These are phyloP conservation scores for Spencermartinsiella europaea DNA, from an alignment of 805 yeast species.

Conservation along the genomic window DNA sequence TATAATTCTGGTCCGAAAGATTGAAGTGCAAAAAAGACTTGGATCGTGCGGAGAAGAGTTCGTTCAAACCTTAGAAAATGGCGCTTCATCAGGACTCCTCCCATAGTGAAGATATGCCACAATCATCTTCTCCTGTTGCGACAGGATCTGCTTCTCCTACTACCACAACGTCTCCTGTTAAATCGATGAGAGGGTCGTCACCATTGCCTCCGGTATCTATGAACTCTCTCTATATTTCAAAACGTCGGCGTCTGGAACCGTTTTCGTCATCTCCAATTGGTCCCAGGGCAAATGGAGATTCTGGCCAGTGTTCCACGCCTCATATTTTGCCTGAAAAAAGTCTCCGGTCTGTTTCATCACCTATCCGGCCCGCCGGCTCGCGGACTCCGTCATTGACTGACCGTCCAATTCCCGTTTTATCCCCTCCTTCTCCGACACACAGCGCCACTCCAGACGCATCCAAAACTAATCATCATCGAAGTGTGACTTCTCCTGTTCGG, in stretches of 20 bases:
- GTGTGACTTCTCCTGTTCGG: no score
- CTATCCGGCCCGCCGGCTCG: slow-evolving; percentile 8
- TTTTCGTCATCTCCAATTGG: slow-evolving; percentile 10
- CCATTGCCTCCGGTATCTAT: slow-evolving; percentile 11
- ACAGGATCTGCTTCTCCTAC: no score
- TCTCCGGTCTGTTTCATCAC: slow-evolving; percentile 21
- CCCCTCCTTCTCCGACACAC: slow-evolving; percentile 23
- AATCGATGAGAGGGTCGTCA: neutral
- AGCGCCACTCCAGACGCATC: no score
- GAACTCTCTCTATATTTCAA: slow-evolving; percentile 16
- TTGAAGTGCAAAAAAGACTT: no score
- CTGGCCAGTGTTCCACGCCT: neutral
- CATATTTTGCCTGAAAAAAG: slow-evolving; percentile 20
- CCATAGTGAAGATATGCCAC: no score
- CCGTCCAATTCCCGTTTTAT: slow-evolving; percentile 25
- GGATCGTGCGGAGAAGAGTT: no score
- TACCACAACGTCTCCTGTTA: slow-evolving; percentile 4
- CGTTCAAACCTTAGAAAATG: no score
- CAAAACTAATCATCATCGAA: no score
- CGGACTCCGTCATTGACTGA: slow-evolving; percentile 29
- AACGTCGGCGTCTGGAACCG: slow-evolving; percentile 18
- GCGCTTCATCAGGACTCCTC: no score
- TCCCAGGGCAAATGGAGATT: neutral
- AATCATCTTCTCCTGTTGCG: no score
- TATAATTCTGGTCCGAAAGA: no score